phyloP scores from a whole-genome alignment of 495 filamentous ascomycete species.

The Thozetella sp. region DNA sequence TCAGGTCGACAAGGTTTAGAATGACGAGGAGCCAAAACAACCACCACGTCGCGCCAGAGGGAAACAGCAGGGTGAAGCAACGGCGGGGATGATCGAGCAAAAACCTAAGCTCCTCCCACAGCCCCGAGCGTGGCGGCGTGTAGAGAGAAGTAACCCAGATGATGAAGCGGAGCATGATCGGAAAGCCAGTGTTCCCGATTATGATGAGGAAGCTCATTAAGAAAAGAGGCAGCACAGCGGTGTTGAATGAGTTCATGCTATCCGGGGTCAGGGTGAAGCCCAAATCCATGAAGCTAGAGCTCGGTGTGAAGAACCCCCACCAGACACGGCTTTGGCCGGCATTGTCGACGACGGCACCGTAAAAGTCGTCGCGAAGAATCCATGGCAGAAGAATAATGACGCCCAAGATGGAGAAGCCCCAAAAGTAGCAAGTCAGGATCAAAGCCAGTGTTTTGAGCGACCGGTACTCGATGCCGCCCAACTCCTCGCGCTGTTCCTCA shows the following conservation, averaged over 20 bases:
- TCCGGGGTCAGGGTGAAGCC: slow-evolving; percentile 88
- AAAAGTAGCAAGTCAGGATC: slow-evolving; percentile 77
- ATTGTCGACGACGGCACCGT: slow-evolving; percentile 60
- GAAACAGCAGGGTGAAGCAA: slow-evolving; percentile 93
- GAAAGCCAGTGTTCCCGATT: slow-evolving; percentile 93
- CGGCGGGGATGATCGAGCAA: slow-evolving; percentile 91
- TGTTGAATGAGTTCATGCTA: slow-evolving; percentile 87
- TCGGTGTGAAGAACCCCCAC: slow-evolving; percentile 91
- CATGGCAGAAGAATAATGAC: slow-evolving; percentile 73
- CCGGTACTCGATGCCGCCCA: slow-evolving; percentile 94
- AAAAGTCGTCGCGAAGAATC: slow-evolving; percentile 64
- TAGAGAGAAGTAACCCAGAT: slow-evolving; percentile 76
- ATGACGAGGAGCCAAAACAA: slow-evolving; percentile 82
- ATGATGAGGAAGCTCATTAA: slow-evolving; percentile 81
- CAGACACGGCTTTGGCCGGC: slow-evolving; percentile 69
- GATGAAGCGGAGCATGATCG: slow-evolving; percentile 85
- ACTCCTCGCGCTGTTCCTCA: slow-evolving; percentile 87
- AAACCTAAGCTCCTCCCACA: slow-evolving; percentile 89
- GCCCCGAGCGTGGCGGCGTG: slow-evolving; percentile 57
- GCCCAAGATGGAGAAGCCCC: slow-evolving; percentile 74
- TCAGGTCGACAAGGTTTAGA: slow-evolving; percentile 80
- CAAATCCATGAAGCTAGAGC: slow-evolving; percentile 87
- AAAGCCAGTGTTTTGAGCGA: slow-evolving; percentile 82
- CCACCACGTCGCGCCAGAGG: slow-evolving; percentile 92
- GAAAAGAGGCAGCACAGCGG: slow-evolving; percentile 71